Evolutionary conservation across 2,329 filamentous ascomycete genomes (phyloP), one percentile per base, ranked within the genome.

Genomic region (Ceratocystis colombiana): DNA sequence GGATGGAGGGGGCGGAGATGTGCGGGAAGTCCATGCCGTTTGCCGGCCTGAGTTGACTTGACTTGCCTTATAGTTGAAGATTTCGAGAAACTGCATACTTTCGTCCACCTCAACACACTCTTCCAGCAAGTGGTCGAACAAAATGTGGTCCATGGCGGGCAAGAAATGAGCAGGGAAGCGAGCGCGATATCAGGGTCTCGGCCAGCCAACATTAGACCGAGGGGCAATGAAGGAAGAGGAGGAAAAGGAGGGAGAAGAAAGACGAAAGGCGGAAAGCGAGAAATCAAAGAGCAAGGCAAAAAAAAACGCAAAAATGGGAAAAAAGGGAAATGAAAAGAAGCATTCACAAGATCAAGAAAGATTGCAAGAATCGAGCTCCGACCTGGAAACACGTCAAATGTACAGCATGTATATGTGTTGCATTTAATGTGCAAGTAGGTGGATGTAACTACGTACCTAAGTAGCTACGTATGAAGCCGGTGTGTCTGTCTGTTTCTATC

Each of bases 51-150:
- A 41, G 12, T 41, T 15, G 8, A 15, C 37, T 22, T 50, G 59
- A 67, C 65, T 61, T 37, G 64, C 66, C 63, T 65, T 62, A 70
- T 83, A 85, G 70, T 84, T 85, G 70, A 83, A 78, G 46, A 84
- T 81, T 72, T 85, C 80, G 28, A 85, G 69, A 71, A 83, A 85
- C 69, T 75, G 78, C 20, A 82, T 84, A 65, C 74, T 74, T 73
- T 85, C 83, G 2, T 73, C 68, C 61, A 84, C 79, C 41, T 76
- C 75, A 25, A 74, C 76, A 71, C 80, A 84, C 59, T 77, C 72
- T 8, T 75, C 71, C 67, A 85, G 76, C 44, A 65, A 37, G 28
- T 57, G 44, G 7, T 68, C 61, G 61, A 68, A 68, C 64, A 68
- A 33, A 6, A 66, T 64, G 25, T 3, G 20, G 59, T 68, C 67